Evolutionary conservation across 768 basidiomycete genomes (phyloP).

Genomic region (Daedaleopsis nitida): DNA sequence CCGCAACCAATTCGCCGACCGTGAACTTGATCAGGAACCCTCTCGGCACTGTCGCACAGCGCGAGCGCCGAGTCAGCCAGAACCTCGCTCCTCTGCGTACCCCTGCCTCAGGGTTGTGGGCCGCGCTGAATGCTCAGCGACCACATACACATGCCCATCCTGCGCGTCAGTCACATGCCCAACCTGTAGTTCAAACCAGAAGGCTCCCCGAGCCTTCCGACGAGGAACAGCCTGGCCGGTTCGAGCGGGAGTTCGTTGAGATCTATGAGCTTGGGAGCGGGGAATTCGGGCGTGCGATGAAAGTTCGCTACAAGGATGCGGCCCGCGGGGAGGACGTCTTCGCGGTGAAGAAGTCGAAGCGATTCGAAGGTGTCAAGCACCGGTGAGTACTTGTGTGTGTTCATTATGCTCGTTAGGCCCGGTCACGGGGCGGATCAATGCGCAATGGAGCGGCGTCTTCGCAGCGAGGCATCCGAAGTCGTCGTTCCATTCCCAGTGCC

Average conservation of each 20-base stretch:
- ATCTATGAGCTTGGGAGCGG: conserved; percentile 86
- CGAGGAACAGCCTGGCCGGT: conserved; percentile 62
- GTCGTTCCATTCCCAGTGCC: neutral
- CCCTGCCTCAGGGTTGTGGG: conserved; percentile 16
- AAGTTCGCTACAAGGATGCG: conserved; percentile 63
- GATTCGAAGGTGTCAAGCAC: conserved; percentile 88
- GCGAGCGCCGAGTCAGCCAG: conserved; percentile 11
- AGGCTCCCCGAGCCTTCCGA: conserved; percentile 30
- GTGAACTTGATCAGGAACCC: conserved; percentile 15
- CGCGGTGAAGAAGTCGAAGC: conserved; percentile 94
- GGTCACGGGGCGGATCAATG: neutral
- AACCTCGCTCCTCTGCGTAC: conserved; percentile 8
- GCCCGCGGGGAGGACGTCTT: conserved; percentile 45
- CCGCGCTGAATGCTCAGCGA: conserved; percentile 8
- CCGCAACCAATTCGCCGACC: conserved; percentile 28
- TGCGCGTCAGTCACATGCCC: conserved; percentile 17
- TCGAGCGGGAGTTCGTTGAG: conserved; percentile 80
- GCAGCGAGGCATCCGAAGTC: neutral
- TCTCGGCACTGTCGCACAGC: neutral
- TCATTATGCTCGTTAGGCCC: neutral
- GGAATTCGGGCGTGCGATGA: conserved; percentile 92
- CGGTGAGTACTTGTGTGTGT: conserved; percentile 55
- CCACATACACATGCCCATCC: conserved; percentile 24
- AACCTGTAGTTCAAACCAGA: neutral
- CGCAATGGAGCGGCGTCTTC: neutral